A percentile compares a stretch with the other conserved stretches of the same genome.
Conservation (phyloP, 2,329 filamentous ascomycete species). For the Fusarium torreyae region DNA sequence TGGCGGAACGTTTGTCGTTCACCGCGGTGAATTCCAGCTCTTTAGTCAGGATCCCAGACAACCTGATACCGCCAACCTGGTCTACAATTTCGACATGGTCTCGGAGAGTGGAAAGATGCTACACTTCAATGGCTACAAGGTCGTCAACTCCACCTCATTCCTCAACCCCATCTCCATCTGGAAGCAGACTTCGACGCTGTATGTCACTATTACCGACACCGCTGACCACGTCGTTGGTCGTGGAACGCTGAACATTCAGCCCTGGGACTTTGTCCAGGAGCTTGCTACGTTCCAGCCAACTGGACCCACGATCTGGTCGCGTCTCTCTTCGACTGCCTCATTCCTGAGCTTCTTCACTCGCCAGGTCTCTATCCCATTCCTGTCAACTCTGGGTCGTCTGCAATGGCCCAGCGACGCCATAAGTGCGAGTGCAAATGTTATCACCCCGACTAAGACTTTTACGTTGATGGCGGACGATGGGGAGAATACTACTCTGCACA, state of each 20-base stretch:
- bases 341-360: slow-evolving; percentile 30
- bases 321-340: slow-evolving; percentile 3
- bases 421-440: slow-evolving; percentile 6
- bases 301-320: slow-evolving; percentile 26
- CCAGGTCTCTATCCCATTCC: slow-evolving; percentile 28
- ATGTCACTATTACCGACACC: slow-evolving; percentile 69
- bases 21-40: slow-evolving; percentile 70
- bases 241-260: slow-evolving; percentile 71
- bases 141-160: slow-evolving; percentile 72
- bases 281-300: slow-evolving; percentile 64
- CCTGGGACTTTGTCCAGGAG: slow-evolving; percentile 69
- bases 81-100: slow-evolving; percentile 74
- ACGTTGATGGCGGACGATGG: slow-evolving; percentile 67
- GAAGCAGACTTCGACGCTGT: slow-evolving; percentile 74
- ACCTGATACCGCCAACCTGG: slow-evolving; percentile 71
- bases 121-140: slow-evolving; percentile 74
- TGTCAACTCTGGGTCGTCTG: slow-evolving; percentile 39
- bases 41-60: slow-evolving; percentile 69
- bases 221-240: slow-evolving; percentile 60
- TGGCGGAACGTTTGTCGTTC: slow-evolving; percentile 69
- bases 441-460: slow-evolving; percentile 57
- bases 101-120: slow-evolving; percentile 67
- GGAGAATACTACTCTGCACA: slow-evolving; percentile 67
- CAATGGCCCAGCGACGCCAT: slow-evolving; percentile 36
- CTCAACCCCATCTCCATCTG: slow-evolving; percentile 71